Conservation (phyloP, 441 rosid species). For the Populus trichocarpa region DNA sequence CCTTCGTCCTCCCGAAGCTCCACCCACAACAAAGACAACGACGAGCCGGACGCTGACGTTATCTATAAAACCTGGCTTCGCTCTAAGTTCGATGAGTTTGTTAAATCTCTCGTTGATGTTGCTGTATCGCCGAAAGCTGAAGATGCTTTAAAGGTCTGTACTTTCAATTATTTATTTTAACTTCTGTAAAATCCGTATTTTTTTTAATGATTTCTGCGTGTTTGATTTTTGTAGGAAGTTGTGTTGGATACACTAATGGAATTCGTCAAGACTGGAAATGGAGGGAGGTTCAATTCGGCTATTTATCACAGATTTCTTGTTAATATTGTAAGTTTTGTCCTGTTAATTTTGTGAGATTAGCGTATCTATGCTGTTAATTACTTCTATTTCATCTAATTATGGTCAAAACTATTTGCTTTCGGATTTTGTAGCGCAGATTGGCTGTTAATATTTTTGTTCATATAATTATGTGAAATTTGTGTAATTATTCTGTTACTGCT, state of each 20-base stretch:
- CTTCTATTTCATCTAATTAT: background rate
- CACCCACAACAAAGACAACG: background rate
- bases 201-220: background rate
- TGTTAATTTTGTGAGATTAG: background rate
- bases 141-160: slow-evolving; percentile 54
- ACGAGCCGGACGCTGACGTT: slow-evolving; percentile 41
- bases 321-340: slow-evolving; percentile 47
- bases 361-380: background rate
- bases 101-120: slow-evolving; percentile 46
- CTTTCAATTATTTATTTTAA: background rate
- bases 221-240: slow-evolving; percentile 48
- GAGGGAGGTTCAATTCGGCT: slow-evolving; percentile 67
- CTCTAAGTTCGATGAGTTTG: slow-evolving; percentile 72
- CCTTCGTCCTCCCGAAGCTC: slow-evolving; percentile 40
- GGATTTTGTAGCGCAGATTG: background rate
- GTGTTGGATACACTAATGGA: slow-evolving; percentile 81
- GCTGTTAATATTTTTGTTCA: too few species aligned
- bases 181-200: background rate
- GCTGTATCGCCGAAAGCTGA: slow-evolving; percentile 45
- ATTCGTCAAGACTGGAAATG: slow-evolving; percentile 70
- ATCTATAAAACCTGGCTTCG: slow-evolving; percentile 77
- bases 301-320: slow-evolving; percentile 64
- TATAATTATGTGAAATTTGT: background rate
- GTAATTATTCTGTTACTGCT: too few species aligned
- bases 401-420: background rate